A percentile compares a stretch with the other conserved stretches of the same genome.
These are phyloP conservation scores for Recurvomyces mirabilis DNA, from an alignment of 495 filamentous ascomycete species.

Conservation along the genomic window DNA sequence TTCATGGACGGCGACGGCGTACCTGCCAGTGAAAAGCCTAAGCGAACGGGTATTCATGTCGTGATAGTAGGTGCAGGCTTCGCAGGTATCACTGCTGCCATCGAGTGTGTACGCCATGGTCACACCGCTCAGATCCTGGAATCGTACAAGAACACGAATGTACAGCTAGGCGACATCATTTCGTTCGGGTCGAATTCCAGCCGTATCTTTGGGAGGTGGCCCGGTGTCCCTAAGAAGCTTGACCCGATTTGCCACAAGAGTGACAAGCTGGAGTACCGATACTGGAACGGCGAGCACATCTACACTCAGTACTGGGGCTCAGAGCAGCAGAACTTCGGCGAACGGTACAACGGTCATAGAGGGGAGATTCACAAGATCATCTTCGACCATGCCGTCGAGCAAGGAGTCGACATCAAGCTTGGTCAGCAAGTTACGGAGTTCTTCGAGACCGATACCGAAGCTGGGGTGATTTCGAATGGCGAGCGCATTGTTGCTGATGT, in stretches of 20 bases:
- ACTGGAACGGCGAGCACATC: conserved; percentile 34
- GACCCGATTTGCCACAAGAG: conserved; percentile 41
- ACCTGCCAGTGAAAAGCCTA: neutral
- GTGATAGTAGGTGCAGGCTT: conserved; percentile 54
- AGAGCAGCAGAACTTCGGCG: conserved; percentile 32
- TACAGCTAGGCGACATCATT: conserved; percentile 27
- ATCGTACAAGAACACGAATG: conserved; percentile 23
- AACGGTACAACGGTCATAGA: conserved; percentile 49
- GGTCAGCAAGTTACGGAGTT: conserved; percentile 48
- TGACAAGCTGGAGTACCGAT: conserved; percentile 34
- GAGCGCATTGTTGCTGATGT: conserved; percentile 44
- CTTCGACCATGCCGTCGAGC: conserved; percentile 43
- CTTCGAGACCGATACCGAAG: conserved; percentile 44
- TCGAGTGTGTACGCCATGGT: conserved; percentile 56
- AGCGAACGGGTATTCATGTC: conserved; percentile 43
- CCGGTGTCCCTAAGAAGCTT: conserved; percentile 40
- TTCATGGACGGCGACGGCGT: conserved; percentile 3
- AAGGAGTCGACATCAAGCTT: conserved; percentile 46
- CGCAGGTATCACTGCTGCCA: conserved; percentile 50
- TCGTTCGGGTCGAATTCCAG: conserved; percentile 39
- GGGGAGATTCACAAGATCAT: conserved; percentile 52
- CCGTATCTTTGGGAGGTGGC: conserved; percentile 45
- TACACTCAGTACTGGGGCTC: conserved; percentile 28
- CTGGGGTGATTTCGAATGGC: conserved; percentile 43
- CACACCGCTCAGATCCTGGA: conserved; percentile 49